Base-by-base conservation (phyloP, 371 early-diverging fungal genomes). In the Blastocladiella emersonii region DNA sequence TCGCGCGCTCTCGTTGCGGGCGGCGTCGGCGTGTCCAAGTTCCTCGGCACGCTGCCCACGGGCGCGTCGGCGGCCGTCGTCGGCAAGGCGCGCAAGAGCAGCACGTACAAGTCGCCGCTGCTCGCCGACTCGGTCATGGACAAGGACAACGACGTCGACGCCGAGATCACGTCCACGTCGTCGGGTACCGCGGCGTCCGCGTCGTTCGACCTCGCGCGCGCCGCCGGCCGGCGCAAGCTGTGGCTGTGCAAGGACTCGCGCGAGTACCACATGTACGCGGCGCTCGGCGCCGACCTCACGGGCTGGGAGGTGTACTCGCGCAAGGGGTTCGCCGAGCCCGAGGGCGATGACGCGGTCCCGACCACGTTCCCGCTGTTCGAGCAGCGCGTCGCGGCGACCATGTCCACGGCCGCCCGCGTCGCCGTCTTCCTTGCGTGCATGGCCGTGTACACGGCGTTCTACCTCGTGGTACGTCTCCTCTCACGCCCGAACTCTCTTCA, bases 381-480 rank as follows among this genome's bases (percentile, higher is more conserved):
- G 48, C 48, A 45, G 21, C 2, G n/a, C 19, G 6, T 21, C 23
- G 2, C n/a, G 23, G 23, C 21, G 7, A 7, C n/a, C 48, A 45
- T 23, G 6, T 45, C 56, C 57, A 2, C 43, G 39, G 25, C 62
- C 37, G 6, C 53, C 49, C 35, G n/a, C 10, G 13, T 27, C 3
- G 8, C 53, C 41, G 36, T 45, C 57, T 13, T 57, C 59, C n/a
- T 23, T 3, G 27, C 44, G 21, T 8, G 34, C 27, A 43, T 36
- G 61, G 32, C 34, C 57, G 39, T 48, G 34, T 10, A 30, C 62
- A 8, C 35, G 49, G 12, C 61, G 63, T 10, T 63, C 59, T 23
- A 37, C 63, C 34, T 41, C 66, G 57, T 61, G 56, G n/a, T n/a
- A n/a, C n/a, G n/a, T n/a, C n/a, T n/a, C n/a, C n/a, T 35, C 64